phyloP scores from a whole-genome alignment of 176 grass and related monocot genomes.

The Oryza longistaminata region DNA sequence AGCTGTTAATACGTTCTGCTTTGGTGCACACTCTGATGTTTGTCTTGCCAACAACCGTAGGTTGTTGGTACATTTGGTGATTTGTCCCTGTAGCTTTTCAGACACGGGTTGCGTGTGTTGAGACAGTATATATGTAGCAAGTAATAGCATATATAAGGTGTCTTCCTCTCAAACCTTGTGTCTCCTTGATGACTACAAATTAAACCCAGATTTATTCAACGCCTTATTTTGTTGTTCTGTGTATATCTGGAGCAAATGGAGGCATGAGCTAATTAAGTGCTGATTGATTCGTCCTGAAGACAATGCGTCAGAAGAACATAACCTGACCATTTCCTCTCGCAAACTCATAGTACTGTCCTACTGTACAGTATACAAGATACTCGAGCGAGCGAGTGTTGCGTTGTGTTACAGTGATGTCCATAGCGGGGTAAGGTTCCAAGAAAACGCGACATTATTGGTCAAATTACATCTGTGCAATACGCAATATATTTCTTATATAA shows the following conservation, averaged over 20 bases:
- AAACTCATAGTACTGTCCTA: background rate
- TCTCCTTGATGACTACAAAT: background rate
- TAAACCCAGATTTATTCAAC: background rate
- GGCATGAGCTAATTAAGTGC: background rate
- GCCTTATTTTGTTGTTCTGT: background rate
- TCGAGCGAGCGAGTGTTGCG: no score
- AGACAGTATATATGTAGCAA: background rate
- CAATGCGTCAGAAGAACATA: background rate
- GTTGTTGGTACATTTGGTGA: slow-evolving; percentile 27
- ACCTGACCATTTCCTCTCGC: background rate
- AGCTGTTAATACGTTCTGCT: slow-evolving; percentile 1
- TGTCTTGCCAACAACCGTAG: slow-evolving; percentile 21
- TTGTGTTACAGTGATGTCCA: no score
- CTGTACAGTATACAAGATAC: no score
- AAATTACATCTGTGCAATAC: no score
- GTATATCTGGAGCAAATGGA: background rate
- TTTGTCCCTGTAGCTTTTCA: slow-evolving; percentile 32
- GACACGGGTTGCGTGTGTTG: background rate
- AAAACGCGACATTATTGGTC: no score
- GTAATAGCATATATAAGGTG: no score
- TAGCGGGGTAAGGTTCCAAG: no score
- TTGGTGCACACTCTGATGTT: slow-evolving; percentile 21
- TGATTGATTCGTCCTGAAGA: background rate
- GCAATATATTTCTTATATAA: no score
- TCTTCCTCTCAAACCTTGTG: no score